phyloP scores from a whole-genome alignment of 371 early-diverging fungal species.

The Circinella minor region DNA sequence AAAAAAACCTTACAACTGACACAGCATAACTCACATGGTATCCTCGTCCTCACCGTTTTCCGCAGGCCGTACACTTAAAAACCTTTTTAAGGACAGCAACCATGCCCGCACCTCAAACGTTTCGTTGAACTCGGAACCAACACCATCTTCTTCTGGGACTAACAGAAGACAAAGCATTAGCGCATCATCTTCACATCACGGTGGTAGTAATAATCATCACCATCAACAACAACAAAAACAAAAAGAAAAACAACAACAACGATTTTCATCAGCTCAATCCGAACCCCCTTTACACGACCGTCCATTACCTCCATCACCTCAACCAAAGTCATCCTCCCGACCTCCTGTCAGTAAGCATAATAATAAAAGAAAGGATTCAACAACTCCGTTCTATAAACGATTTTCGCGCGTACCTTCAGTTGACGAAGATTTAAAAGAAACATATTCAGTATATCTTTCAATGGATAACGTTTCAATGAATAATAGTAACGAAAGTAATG shows the following conservation, averaged over 20 bases:
- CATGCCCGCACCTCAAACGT: constrained; percentile 6
- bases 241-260: neutral
- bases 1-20: too few species aligned
- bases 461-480: neutral
- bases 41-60: constrained; percentile 8
- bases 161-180: neutral
- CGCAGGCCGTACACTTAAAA: neutral
- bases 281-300: neutral
- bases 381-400: constrained; percentile 9
- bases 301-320: constrained; percentile 7
- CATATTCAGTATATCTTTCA: neutral
- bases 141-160: constrained; percentile 6
- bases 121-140: constrained; percentile 8
- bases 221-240: neutral
- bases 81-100: constrained; percentile 9
- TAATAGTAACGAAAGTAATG: too few species aligned
- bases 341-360: neutral
- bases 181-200: constrained; percentile 7
- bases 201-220: too few species aligned
- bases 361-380: neutral
- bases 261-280: neutral
- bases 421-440: constrained; percentile 2
- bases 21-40: constrained; percentile 9
- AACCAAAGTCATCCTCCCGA: neutral
- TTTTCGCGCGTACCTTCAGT: constrained; percentile 3